These are phyloP conservation scores for Podospora pseudoanserina DNA, from an alignment of 495 filamentous ascomycete species.

Conservation along the genomic window DNA sequence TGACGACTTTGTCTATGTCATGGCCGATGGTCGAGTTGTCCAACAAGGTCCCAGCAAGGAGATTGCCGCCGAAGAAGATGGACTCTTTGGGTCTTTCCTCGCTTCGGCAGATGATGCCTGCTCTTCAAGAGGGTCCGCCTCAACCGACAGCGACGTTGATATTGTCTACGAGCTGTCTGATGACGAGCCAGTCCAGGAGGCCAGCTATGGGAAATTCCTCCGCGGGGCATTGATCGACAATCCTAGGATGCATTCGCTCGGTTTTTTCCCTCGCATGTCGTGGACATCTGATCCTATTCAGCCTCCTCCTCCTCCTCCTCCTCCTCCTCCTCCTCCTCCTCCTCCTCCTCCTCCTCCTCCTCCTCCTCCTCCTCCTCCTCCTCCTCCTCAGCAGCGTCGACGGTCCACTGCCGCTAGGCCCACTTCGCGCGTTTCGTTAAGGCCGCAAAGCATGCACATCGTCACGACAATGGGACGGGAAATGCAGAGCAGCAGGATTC, in stretches of 20 bases:
- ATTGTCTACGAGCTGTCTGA: neutral
- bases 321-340: too few relatives aligned
- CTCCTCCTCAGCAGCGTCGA: neutral
- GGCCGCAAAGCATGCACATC: slow-evolving; percentile 17
- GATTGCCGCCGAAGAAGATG: slow-evolving; percentile 29
- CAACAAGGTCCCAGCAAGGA: slow-evolving; percentile 58
- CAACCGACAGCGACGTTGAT: slow-evolving; percentile 2
- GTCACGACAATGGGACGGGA: slow-evolving; percentile 19
- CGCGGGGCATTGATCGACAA: slow-evolving; percentile 16
- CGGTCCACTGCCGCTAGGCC: neutral
- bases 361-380: too few relatives aligned
- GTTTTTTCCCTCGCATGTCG: slow-evolving; percentile 22
- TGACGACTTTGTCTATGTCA: slow-evolving; percentile 74
- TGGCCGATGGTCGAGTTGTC: slow-evolving; percentile 67
- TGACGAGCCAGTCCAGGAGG: slow-evolving; percentile 12
- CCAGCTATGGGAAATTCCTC: slow-evolving; percentile 17
- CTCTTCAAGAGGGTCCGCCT: slow-evolving; percentile 3
- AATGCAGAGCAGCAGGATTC: slow-evolving; percentile 23
- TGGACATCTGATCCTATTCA: neutral
- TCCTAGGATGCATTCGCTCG: slow-evolving; percentile 8
- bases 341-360: neutral
- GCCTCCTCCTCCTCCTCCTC: neutral
- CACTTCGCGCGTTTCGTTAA: neutral
- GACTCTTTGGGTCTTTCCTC: slow-evolving; percentile 33
- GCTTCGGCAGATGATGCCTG: slow-evolving; percentile 25